Evolutionary conservation across 2,329 filamentous ascomycete species (phyloP), one percentile per base, ranked within the genome.

Genomic region (Didymella glomerata): DNA sequence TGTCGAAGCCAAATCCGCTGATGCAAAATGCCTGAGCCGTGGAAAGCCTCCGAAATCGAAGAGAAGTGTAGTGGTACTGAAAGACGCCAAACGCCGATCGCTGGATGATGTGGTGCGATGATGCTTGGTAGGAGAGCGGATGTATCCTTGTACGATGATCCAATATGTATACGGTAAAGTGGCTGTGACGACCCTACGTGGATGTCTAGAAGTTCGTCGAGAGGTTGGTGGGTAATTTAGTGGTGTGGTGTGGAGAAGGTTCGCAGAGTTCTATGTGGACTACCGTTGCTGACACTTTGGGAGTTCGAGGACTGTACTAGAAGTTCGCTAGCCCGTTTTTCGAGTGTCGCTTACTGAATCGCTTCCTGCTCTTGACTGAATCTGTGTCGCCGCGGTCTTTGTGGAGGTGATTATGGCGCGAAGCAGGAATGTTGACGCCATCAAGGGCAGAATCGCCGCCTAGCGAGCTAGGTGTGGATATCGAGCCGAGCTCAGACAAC

Each of bases 251-350:
- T 25, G 41, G 24, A 10, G 22, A 8, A n/a, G 2, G 16, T 27
- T 9, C 24, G 42, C 34, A 11, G 46, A 32, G n/a, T 42, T 16
- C 11, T 16, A 48, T 7, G 4, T 34, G 2, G 34, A 46, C 18
- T 18, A 30, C 44, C 13, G 10, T 18, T 24, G 42, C 54, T 28
- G 30, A 34, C 24, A 24, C 9, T 25, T 25, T 20, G 22, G 16
- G 47, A 32, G 50, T 24, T 16, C 20, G 47, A 14, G 40, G 34
- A 48, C 20, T 49, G 59, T 49, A 57, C 77, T 77, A 96, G 74
- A 97, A 97, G 48, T 93, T 90, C 27, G 92, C 92, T 48, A 97
- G 85, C n/a, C 94, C 93, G 76, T 92, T 97, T 80, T 96, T 96
- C 16, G 91, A 96, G 79, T 97, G 92, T 67, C 94, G 85, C 79